Base-by-base conservation (phyloP, 83 land plant species). In the Diphasiastrum complanatum region DNA sequence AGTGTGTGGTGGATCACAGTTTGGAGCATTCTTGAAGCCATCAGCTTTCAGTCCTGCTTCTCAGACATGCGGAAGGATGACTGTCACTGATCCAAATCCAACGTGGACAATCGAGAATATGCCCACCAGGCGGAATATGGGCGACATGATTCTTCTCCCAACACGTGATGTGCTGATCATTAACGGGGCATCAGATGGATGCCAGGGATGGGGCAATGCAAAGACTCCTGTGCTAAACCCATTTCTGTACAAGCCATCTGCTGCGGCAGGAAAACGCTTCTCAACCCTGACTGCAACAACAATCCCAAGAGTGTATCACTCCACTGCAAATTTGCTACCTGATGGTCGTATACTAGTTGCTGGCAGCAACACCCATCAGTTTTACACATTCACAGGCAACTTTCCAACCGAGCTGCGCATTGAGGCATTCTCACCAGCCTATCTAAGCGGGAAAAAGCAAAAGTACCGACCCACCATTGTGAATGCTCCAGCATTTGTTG, bases 251-350 rank as follows among this genome's bases (percentile, higher is more conserved):
- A 34, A 18, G 0, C 81, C 84, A 2, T 22, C 11, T 16, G 22
- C 31, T 1, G 4, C 23, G 1, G 12, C 19, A 0, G 78, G 56
- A n/a, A 1, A 55, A 1, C 32, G 84, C 37, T 82, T 78, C 52
- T 31, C 18, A 11, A 61, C 26, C 0, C 65, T 78, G 0, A 38
- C 45, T 0, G 41, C 79, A 2, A 36, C 76, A 3, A 52, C 30
- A 8, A 79, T 82, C 33, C 64, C 82, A 0, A 26, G 85, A n/a
- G 68, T 82, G 82, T 82, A 79, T 61, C 85, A 82, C 51, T 82
- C 85, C 29, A 41, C 68, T 14, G 33, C 71, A 24, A 78, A 52
- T 1, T 45, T 82, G 5, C 60, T 82, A 2, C 82, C 78, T 4
- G 85, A 82, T 50, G 82, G 76, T 2, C 49, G 38, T 49, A 33